Evolutionary conservation across 768 basidiomycete species (phyloP), one percentile per base, ranked within the genome.

Genomic region (Imleria badia): DNA sequence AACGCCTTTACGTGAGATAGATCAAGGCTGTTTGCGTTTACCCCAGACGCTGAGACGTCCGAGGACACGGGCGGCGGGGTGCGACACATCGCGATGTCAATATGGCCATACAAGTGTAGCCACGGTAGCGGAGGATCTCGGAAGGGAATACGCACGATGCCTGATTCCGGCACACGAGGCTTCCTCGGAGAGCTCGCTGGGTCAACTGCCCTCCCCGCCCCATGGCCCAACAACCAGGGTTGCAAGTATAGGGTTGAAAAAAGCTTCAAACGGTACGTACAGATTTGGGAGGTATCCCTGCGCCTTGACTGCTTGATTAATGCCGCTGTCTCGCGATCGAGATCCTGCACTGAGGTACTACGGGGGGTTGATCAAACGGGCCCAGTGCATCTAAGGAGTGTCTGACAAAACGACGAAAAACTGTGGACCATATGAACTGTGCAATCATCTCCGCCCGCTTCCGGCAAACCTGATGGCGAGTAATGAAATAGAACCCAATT

Each of bases 401-500:
- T 29, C 14, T 30, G 34, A 48, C 53, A 46, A n/a, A 42, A 34
- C 35, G 33, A 45, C 36, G 23, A 46, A 33, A 35, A 20, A 35
- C 7, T n/a, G 41, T 52, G 19, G 6, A 48, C 17, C 43, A 22
- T 44, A 35, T 39, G 56, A 23, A 40, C 20, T n/a, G 29, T 40
- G 34, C 43, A 42, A 52, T 53, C 54, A 60, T 58, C 39, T 57
- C 54, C 43, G 50, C 20, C 39, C 23, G 51, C 52, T 34, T 38
- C 29, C 22, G 41, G 17, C 30, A 45, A 45, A 52, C 55, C 58
- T 46, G 55, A 40, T 23, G 48, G 43, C 42, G 40, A 48, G 36
- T 29, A 45, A 54, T 48, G 49, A 44, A 48, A 46, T 31, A 23
- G 23, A 33, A 50, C 34, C 40, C 33, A 19, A 40, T 51, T 50